Base-by-base conservation (phyloP, 1,284 basidiomycete species). In the Golubevia sp. region DNA sequence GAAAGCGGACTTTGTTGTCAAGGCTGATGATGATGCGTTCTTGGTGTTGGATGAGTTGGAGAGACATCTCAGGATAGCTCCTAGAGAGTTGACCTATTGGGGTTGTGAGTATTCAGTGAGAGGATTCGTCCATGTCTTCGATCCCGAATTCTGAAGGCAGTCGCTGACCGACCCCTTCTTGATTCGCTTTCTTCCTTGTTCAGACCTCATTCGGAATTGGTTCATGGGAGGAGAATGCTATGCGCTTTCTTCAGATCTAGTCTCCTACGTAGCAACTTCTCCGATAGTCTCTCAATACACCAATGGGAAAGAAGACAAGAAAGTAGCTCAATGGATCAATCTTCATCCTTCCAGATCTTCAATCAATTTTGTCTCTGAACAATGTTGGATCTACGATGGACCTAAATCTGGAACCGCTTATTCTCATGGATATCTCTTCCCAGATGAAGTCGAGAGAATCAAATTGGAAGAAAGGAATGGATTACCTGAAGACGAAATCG, bases 171-270 rank as follows among this genome's bases (percentile, higher is more conserved):
- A n/a, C n/a, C n/a, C n/a, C n/a, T n/a, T n/a, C n/a, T n/a, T n/a
- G n/a, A n/a, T n/a, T n/a, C n/a, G n/a, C n/a, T 13, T 4, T 23
- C 49, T 15, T 24, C 5, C 50, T 15, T 26, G 20, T n/a, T 5
- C 25, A 87, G 86, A 98, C 84, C 89, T 97, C 38, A 92, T 98
- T 54, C 94, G 93, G 70, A 92, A 95, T 78, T 87, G 87, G 61
- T 98, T 98, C 85, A 98, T 99, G 95, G 96, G 90, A 2, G 96
- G 96, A 23, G 95, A 99, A 84, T 85, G 94, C 64, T 99, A 99
- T 84, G 94, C 90, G 7, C 86, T 99, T 26, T 95, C 92, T 58
- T 92, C 90, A 87, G 91, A 91, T 80, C 86, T 99, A 60, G 93
- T 94, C n/a, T 87, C 91, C 66, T 98, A 92, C 89, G 87, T 94